These are phyloP conservation scores for Gracilariopsis chorda DNA, from an alignment of 23 red algal species.

Conservation along the genomic window DNA sequence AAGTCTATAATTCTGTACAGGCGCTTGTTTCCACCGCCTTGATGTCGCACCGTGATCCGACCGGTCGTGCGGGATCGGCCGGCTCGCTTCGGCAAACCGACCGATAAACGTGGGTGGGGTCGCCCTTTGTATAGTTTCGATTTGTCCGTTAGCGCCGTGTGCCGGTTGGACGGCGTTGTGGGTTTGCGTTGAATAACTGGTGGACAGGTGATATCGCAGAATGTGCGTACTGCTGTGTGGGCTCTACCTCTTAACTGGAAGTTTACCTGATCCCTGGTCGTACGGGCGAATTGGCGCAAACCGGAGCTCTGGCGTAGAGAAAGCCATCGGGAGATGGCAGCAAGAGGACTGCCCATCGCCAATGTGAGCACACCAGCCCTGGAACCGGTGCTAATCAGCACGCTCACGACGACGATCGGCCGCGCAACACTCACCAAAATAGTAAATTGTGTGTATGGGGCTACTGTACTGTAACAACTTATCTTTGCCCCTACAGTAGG, in stretches of 20 bases:
- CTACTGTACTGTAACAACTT: no score
- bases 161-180: conserved; percentile 84
- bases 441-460: no score
- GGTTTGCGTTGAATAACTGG: conserved; percentile 82
- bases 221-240: background rate
- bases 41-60: conserved; percentile 75
- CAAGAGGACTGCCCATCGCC: background rate
- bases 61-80: conserved; percentile 72
- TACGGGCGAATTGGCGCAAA: background rate
- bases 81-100: conserved; percentile 49
- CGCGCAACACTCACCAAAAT: no score
- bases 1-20: conserved; percentile 96
- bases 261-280: background rate
- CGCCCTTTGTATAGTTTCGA: conserved; percentile 81
- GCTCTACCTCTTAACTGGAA: background rate
- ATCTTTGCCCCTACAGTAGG: no score
- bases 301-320: background rate
- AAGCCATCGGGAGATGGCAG: background rate
- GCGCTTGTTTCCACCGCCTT: conserved; percentile 88
- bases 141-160: conserved; percentile 83
- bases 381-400: no score
- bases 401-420: no score
- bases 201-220: conserved; percentile 76
- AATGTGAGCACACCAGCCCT: no score
- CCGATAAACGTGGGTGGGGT: conserved; percentile 66